Conservation (phyloP, 106 monocot genomes). For the Dendrobium huoshanense region DNA sequence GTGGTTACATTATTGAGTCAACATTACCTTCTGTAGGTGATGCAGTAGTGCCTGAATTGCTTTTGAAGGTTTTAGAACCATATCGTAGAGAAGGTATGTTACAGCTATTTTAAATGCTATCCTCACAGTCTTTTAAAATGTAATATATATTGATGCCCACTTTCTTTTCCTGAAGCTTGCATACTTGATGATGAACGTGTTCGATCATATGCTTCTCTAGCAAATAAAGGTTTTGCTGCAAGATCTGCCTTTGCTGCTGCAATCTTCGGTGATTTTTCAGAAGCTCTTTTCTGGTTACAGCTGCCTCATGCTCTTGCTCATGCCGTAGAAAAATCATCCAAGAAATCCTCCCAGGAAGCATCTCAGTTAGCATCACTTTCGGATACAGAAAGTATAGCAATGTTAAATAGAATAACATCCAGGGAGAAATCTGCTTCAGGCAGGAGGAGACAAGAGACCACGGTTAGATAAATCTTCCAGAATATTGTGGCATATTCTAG, state of each 20-base stretch:
- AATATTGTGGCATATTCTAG: neutral
- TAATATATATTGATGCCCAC: constrained; percentile 3
- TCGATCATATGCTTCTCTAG: constrained; percentile 65
- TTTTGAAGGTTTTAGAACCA: constrained; percentile 90
- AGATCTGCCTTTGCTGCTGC: constrained; percentile 96
- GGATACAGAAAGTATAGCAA: constrained; percentile 32
- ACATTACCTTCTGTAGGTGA: constrained; percentile 76
- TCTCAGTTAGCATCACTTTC: constrained; percentile 27
- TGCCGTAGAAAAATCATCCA: constrained; percentile 52
- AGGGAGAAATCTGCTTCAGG: constrained; percentile 30
- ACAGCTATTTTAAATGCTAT: neutral
- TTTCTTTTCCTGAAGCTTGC: constrained; percentile 42
- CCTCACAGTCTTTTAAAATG: neutral
- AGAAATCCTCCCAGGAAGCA: constrained; percentile 24
- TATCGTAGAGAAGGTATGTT: constrained; percentile 74
- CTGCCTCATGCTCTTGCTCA: constrained; percentile 83
- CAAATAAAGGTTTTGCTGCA: constrained; percentile 63
- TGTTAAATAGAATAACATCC: constrained; percentile 38
- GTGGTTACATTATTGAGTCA: constrained; percentile 80
- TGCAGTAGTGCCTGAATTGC: constrained; percentile 85
- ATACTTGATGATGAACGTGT: constrained; percentile 82
- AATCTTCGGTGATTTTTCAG: constrained; percentile 84
- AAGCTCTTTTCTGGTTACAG: constrained; percentile 92
- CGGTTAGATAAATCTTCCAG: constrained; percentile 18
- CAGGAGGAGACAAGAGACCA: constrained; percentile 17